Conservation (phyloP, 1,139 yeast genomes). For the Trichomonascaceae sp. region DNA sequence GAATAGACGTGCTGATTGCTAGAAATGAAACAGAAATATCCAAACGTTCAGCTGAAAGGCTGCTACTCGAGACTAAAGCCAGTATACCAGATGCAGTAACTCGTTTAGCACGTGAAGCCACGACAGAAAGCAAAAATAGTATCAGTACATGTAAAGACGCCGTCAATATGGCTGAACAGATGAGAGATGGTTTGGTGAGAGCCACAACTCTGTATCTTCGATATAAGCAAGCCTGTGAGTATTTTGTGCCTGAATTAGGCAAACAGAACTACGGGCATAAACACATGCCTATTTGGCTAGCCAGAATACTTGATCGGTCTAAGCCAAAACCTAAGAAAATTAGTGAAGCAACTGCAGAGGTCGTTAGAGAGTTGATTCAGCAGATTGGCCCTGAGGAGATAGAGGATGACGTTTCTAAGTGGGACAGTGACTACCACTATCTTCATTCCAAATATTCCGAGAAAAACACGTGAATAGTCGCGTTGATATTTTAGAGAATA, state of each 20-base stretch:
- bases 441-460: too few relatives aligned
- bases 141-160: neutral
- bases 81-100: too few relatives aligned
- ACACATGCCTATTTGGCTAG: neutral
- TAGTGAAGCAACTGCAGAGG: neutral
- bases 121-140: too few relatives aligned
- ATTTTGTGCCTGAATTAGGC: neutral
- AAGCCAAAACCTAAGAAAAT: neutral
- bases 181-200: neutral
- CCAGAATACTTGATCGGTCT: neutral
- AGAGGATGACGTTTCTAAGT: neutral
- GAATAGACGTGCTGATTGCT: neutral
- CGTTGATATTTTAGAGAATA: neutral
- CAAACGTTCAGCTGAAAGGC: neutral
- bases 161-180: neutral
- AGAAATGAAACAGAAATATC: too few relatives aligned
- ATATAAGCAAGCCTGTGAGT: neutral
- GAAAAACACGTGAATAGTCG: neutral
- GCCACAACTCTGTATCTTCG: neutral
- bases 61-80: too few relatives aligned
- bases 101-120: neutral
- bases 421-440: too few relatives aligned
- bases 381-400: neutral
- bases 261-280: neutral
- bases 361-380: neutral